These are phyloP conservation scores for Bassia scoparia DNA, from an alignment of 148 eudicot species.

Conservation along the genomic window DNA sequence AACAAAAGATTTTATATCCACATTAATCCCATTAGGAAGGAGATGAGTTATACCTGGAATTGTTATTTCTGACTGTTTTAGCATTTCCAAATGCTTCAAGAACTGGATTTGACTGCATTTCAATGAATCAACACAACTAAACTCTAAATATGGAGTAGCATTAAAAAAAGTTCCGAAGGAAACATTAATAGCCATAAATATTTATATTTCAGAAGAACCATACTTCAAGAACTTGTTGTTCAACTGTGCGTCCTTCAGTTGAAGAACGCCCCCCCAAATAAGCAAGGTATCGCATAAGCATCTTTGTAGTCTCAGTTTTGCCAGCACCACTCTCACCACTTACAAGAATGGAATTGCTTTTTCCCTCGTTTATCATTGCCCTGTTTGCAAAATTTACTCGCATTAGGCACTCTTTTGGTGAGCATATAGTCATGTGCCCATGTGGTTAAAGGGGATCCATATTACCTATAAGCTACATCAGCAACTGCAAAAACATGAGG, in stretches of 20 bases:
- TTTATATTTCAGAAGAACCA: slow-evolving; percentile 10
- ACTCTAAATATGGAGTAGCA: slow-evolving; percentile 3
- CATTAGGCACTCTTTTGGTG: neutral
- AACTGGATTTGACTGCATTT: slow-evolving; percentile 96
- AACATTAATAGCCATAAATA: neutral
- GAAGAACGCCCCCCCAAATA: slow-evolving; percentile 87
- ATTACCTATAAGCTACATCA: slow-evolving; percentile 88
- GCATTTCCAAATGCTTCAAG: slow-evolving; percentile 99
- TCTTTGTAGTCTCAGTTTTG: slow-evolving; percentile 97
- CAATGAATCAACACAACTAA: slow-evolving; percentile 17
- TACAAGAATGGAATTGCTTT: slow-evolving; percentile 90
- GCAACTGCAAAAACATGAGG: slow-evolving; percentile 99
- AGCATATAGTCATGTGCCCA: neutral
- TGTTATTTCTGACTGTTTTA: slow-evolving; percentile 96
- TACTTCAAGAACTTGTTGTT: slow-evolving; percentile 99
- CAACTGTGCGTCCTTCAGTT: slow-evolving; percentile 96
- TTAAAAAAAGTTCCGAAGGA: neutral
- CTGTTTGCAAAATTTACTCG: slow-evolving; percentile 35
- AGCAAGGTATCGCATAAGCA: slow-evolving; percentile 97
- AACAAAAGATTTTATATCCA: neutral
- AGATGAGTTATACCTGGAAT: slow-evolving; percentile 67
- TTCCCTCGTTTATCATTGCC: slow-evolving; percentile 89
- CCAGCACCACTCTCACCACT: slow-evolving; percentile 99
- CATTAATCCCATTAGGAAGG: neutral
- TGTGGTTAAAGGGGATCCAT: slow-evolving; percentile 14